These are phyloP conservation scores for Biscogniauxia sp. DNA, from an alignment of 2,329 filamentous ascomycete genomes.

Conservation along the genomic window DNA sequence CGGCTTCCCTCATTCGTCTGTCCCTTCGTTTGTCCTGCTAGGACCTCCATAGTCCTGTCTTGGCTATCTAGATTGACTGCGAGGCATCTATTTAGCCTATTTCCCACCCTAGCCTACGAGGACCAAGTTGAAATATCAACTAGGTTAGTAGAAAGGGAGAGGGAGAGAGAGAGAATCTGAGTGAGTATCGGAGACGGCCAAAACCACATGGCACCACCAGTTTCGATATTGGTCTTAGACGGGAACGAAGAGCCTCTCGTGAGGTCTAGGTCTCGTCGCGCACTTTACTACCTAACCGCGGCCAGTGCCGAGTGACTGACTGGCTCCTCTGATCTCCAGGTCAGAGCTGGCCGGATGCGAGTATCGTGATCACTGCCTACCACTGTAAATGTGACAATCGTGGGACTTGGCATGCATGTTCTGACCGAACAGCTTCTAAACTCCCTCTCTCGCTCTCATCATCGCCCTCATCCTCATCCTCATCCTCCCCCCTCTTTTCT, in stretches of 20 bases:
- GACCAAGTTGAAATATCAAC: no score
- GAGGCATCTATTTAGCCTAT: background rate
- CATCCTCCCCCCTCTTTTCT: background rate
- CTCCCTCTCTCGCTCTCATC: background rate
- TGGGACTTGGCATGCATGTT: background rate
- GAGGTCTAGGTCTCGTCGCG: background rate
- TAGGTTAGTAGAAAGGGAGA: no score
- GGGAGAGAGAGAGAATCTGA: no score
- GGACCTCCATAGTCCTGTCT: no score
- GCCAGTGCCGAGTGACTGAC: background rate
- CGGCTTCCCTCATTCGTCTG: background rate
- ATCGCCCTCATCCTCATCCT: no score
- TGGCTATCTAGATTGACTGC: background rate
- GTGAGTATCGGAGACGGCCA: background rate
- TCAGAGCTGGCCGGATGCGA: background rate
- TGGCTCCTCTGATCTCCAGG: background rate
- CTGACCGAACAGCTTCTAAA: background rate
- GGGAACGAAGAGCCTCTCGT: background rate
- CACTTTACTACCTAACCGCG: background rate
- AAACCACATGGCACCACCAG: background rate
- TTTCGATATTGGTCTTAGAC: background rate
- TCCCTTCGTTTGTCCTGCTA: background rate
- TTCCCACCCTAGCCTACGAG: background rate
- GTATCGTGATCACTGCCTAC: background rate
- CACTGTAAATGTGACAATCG: background rate